These are phyloP conservation scores for Acacia confusa DNA, from an alignment of 306 rosid genomes.

Conservation along the genomic window DNA sequence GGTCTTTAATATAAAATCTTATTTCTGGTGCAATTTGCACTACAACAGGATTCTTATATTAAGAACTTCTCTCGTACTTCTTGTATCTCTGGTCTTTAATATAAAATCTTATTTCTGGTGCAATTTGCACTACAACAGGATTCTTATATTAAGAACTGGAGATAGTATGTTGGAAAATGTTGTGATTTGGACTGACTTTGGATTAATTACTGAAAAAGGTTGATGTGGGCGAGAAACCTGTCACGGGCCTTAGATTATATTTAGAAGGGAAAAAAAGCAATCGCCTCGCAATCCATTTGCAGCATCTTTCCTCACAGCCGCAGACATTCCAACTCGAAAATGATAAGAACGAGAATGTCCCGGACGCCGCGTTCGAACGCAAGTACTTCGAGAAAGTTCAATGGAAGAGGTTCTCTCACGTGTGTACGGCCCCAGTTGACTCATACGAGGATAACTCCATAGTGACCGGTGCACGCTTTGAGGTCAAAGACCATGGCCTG, in stretches of 20 bases:
- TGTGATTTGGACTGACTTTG: neutral
- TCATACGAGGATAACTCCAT: constrained; percentile 55
- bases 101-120: too few species aligned
- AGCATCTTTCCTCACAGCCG: constrained; percentile 84
- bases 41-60: too few species aligned
- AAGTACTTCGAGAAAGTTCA: constrained; percentile 81
- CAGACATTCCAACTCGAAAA: constrained; percentile 60
- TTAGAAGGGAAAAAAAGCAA: constrained; percentile 84
- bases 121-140: too few species aligned
- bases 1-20: too few species aligned
- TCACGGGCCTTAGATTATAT: constrained; percentile 82
- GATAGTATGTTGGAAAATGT: neutral
- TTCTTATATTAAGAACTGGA: too few species aligned
- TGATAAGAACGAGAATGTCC: constrained; percentile 35
- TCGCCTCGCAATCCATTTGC: constrained; percentile 82
- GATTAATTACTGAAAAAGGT: constrained; percentile 47
- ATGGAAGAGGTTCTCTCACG: constrained; percentile 89
- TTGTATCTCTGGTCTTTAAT: neutral
- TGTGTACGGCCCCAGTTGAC: constrained; percentile 86
- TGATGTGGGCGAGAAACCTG: constrained; percentile 76
- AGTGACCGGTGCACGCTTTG: constrained; percentile 82
- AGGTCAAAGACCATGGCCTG: constrained; percentile 63
- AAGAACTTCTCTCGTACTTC: neutral
- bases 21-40: too few species aligned
- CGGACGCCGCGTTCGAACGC: constrained; percentile 47